Base-by-base conservation (phyloP, 2,329 filamentous ascomycete species). In the Lasiodiplodia hormozganensis region DNA sequence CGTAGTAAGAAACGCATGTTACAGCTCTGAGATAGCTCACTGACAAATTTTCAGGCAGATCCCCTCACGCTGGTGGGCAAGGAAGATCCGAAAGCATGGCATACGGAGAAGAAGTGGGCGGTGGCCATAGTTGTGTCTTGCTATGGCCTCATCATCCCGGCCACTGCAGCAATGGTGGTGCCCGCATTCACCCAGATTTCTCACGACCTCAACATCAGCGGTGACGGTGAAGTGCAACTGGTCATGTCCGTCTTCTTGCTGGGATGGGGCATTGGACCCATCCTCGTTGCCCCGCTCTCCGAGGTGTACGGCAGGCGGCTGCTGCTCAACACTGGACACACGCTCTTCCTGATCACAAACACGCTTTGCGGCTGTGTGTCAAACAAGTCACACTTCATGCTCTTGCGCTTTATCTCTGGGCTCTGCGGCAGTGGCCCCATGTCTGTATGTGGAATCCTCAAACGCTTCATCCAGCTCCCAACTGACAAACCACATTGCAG, bases 281-380 rank as follows among this genome's bases (percentile, higher is more conserved):
- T 76, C 11, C 31, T 77, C 31, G 73, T 77, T 25, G 76, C 74
- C 0, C 76, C 75, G 4, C 56, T 77, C 31, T 75, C 73, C 5
- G 75, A 77, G 43, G 69, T 75, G 6, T 76, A 75, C 53, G 76
- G 76, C 2, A 67, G 74, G 2, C 54, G 71, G 36, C 74, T 75
- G 28, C 70, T 72, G 14, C 60, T 73, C 7, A 79, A 81, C 62
- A 18, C 78, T 7, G 71, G 75, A 4, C 81, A 81, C 52, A 34
- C 79, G 18, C 78, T 80, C 66, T 82, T 64, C 28, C 57, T 76
- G 7, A 72, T 77, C 62, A 74, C 74, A 51, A 71, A 71, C 38
- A 58, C 62, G 21, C 49, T 68, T 1, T 65, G 67, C n/a, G 80
- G 78, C 4, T 80, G 81, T 49, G 76, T 78, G 1, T 74, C 79